Percentiles rank a stretch among this genome's conserved stretches.
Evolutionary conservation across 116 monocot genomes (phyloP).

Genomic region (Cymodocea nodosa): DNA sequence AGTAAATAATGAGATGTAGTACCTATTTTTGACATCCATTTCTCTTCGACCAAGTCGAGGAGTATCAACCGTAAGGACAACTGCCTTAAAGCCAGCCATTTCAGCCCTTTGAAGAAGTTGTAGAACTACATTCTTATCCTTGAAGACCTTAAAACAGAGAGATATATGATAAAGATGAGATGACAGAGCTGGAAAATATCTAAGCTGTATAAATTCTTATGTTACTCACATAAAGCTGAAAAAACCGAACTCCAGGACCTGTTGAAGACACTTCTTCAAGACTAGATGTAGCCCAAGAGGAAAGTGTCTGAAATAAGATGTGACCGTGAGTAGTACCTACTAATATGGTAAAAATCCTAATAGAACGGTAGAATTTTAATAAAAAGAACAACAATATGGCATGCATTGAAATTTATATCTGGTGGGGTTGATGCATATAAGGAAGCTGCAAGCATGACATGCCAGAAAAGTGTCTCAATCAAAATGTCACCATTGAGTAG

Average conservation of each 20-base stretch:
- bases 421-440: no score
- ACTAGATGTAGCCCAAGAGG: conserved; percentile 77
- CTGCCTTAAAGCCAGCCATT: conserved; percentile 88
- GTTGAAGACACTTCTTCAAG: conserved; percentile 94
- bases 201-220: background rate
- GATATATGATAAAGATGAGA: background rate
- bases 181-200: background rate
- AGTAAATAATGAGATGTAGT: background rate
- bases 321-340: background rate
- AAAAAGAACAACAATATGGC: no score
- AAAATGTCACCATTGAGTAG: background rate
- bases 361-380: background rate
- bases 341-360: background rate
- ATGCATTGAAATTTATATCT: no score
- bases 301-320: conserved; percentile 41
- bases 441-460: no score
- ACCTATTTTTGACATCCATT: conserved; percentile 93
- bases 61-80: conserved; percentile 83
- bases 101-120: conserved; percentile 94
- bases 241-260: conserved; percentile 86
- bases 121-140: conserved; percentile 77
- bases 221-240: conserved; percentile 76
- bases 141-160: conserved; percentile 49
- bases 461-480: conserved; percentile 51
- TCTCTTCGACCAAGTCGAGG: conserved; percentile 89